Evolutionary conservation across 176 grass and related monocot genomes (phyloP).

Genomic region (Triticum urartu): DNA sequence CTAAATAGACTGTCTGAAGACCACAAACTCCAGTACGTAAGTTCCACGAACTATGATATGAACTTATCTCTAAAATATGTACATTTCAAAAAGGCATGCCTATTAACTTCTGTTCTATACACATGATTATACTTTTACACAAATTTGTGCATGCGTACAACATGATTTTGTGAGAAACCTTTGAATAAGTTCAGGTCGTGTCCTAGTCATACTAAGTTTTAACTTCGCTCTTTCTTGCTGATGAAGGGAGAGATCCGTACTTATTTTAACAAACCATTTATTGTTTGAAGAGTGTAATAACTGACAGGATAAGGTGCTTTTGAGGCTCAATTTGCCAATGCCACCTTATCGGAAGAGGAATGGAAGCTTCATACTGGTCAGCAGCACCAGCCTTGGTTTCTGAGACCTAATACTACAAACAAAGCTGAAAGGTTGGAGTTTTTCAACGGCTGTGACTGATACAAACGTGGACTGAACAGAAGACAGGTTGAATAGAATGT

Average conservation of each 20-base stretch:
- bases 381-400: background rate
- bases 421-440: background rate
- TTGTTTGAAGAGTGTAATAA: background rate
- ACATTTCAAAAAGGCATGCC: background rate
- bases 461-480: background rate
- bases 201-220: background rate
- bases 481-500: background rate
- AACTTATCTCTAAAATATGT: background rate
- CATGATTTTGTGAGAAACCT: background rate
- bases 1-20: background rate
- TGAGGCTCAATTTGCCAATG: conserved; percentile 13
- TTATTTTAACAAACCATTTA: background rate
- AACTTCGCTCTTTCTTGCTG: background rate
- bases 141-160: background rate
- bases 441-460: background rate
- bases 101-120: too few relatives aligned
- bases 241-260: background rate
- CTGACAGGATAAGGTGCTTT: conserved; percentile 7
- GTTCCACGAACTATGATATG: background rate
- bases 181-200: background rate
- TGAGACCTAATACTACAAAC: background rate
- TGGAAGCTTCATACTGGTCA: background rate
- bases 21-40: background rate
- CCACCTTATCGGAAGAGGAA: conserved; percentile 4
- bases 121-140: too few relatives aligned